Evolutionary conservation across 2,329 filamentous ascomycete genomes (phyloP).

Genomic region (Botrytis galanthina): DNA sequence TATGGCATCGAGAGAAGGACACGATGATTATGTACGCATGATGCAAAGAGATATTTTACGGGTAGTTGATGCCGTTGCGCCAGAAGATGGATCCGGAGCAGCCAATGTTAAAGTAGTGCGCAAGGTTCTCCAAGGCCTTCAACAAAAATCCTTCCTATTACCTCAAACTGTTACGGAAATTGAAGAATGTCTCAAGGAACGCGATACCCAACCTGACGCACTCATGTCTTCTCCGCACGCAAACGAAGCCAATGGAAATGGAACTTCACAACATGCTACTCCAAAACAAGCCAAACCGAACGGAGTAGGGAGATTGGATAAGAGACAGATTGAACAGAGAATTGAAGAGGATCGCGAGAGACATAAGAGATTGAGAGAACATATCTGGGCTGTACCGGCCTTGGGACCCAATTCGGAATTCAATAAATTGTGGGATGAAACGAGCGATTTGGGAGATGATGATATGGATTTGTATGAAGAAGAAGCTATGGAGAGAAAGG

Average conservation of each 20-base stretch:
- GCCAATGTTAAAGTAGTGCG: slow-evolving; percentile 93
- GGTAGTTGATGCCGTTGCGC: slow-evolving; percentile 89
- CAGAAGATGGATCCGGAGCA: slow-evolving; percentile 79
- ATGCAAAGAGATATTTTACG: slow-evolving; percentile 89
- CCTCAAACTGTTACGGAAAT: slow-evolving; percentile 74
- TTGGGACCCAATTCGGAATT: slow-evolving; percentile 57
- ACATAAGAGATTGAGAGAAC: slow-evolving; percentile 88
- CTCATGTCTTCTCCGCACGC: slow-evolving; percentile 18
- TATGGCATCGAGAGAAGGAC: slow-evolving; percentile 55
- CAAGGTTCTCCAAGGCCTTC: slow-evolving; percentile 69
- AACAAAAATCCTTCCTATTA: slow-evolving; percentile 70
- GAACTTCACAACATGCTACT: slow-evolving; percentile 22
- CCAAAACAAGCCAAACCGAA: slow-evolving; percentile 16
- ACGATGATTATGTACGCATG: slow-evolving; percentile 85
- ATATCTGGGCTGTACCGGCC: slow-evolving; percentile 82
- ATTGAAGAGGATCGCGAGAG: slow-evolving; percentile 96
- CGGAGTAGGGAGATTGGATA: slow-evolving; percentile 58
- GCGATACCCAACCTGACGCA: slow-evolving; percentile 41
- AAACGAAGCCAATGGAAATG: slow-evolving; percentile 29
- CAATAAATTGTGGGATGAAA: slow-evolving; percentile 80
- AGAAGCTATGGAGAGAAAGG: slow-evolving; percentile 50
- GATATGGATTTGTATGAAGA: slow-evolving; percentile 76
- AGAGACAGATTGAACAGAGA: slow-evolving; percentile 87
- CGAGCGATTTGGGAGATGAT: slow-evolving; percentile 82
- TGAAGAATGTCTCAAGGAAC: slow-evolving; percentile 76